Base-by-base conservation (phyloP, 768 basidiomycete species). In the Hygrocybe punicea region DNA sequence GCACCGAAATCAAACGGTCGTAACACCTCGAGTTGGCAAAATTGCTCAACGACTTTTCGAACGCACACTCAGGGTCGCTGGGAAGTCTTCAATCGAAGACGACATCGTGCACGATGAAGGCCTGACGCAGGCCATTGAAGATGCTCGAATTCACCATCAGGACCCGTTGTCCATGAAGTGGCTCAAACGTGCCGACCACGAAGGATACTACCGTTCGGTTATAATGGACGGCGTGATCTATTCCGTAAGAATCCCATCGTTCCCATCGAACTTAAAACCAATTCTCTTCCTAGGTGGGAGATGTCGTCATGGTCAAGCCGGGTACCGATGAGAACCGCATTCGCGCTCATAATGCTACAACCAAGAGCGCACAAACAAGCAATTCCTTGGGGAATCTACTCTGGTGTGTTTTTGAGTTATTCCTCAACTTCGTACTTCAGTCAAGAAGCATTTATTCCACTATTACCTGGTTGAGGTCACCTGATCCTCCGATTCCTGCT, bases 291-390 rank as follows among this genome's bases (percentile, higher is more conserved):
- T 45, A 89, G 87, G 70, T 77, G 42, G 85, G 86, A 10, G 85
- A 89, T 58, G 67, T 78, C 48, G 81, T 88, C 0, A 82, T 86
- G 76, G 83, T 88, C 2, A 75, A 78, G 58, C 81, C 81, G 10
- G 87, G 85, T 1, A 60, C 72, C 33, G 83, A 85, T 54, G 70
- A 71, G 34, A 69, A 83, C 55, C 67, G 55, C 56, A 65, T 60
- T 29, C 71, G 82, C 6, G 75, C 74, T 16, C 69, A 70, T 48
- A 77, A 75, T 62, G 78, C 80, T 13, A 42, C 61, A 8, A 65
- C 71, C 13, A 67, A 71, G 35, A 71, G 69, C 14, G 73, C 82
- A 2, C 75, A 76, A 48, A 84, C 83, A 6, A 60, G 67, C 0
- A 89, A 89, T 58, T 67, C 69, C 3, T 78, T 84, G 37, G 85